phyloP scores from a whole-genome alignment of 2,329 filamentous ascomycete genomes.

The Penicillium italicum region DNA sequence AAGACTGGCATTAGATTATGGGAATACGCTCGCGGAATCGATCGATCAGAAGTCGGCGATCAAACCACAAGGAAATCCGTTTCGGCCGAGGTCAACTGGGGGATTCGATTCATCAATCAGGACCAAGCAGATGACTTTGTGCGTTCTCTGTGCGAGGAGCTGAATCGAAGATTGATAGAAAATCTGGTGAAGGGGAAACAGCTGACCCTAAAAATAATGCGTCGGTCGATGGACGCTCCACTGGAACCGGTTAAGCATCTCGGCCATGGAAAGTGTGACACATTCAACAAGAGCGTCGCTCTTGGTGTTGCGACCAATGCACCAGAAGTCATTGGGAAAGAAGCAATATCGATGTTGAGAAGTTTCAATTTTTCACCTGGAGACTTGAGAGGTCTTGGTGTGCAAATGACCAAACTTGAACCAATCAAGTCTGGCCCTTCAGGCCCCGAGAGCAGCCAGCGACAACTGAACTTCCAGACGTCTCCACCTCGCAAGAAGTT shows the following conservation, averaged over 20 bases:
- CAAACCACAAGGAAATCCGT: constrained; percentile 87
- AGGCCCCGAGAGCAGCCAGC: constrained; percentile 69
- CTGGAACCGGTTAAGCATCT: constrained; percentile 89
- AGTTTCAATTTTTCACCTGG: constrained; percentile 82
- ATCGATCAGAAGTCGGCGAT: constrained; percentile 78
- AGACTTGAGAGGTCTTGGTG: constrained; percentile 85
- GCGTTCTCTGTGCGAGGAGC: constrained; percentile 75
- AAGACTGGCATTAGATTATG: constrained; percentile 90
- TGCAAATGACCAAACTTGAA: constrained; percentile 92
- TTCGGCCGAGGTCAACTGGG: constrained; percentile 97
- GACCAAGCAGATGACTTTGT: constrained; percentile 93
- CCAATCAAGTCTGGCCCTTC: constrained; percentile 59
- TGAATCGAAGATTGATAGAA: constrained; percentile 74
- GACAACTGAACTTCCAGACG: constrained; percentile 66
- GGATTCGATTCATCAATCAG: constrained; percentile 88
- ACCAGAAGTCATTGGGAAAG: constrained; percentile 67
- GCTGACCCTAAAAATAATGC: constrained; percentile 93
- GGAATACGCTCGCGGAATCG: constrained; percentile 87
- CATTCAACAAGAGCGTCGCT: constrained; percentile 79
- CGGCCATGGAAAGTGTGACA: constrained; percentile 92
- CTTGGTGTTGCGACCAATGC: constrained; percentile 83
- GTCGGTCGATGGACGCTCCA: constrained; percentile 77
- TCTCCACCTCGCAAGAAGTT: constrained; percentile 31
- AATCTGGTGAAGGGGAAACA: constrained; percentile 84
- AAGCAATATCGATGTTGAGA: constrained; percentile 78